A percentile compares a stretch with the other conserved stretches of the same genome.
Evolutionary conservation across 306 rosid species (phyloP).

Genomic region (Astragalus glycyphyllos): DNA sequence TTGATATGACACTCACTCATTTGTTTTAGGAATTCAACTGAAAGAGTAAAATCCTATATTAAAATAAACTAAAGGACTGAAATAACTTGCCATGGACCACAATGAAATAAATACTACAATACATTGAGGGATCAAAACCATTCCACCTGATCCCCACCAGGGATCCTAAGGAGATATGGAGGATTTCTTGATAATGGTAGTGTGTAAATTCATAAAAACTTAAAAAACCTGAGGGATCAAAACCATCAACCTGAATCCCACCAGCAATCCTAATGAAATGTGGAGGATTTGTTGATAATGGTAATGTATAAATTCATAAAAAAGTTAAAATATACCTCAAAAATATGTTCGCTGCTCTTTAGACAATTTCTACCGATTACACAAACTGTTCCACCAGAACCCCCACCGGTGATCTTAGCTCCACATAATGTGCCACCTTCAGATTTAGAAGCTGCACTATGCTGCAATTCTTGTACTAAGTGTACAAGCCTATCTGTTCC

Average conservation of each 20-base stretch:
- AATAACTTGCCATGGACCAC: too few species aligned
- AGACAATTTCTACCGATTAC: constrained; percentile 78
- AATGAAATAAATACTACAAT: too few species aligned
- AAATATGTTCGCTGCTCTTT: constrained; percentile 76
- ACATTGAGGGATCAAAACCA: too few species aligned
- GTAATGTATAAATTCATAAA: background rate
- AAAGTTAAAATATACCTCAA: constrained; percentile 65
- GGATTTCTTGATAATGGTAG: too few species aligned
- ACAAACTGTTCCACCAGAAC: constrained; percentile 94
- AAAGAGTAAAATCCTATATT: background rate
- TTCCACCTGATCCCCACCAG: too few species aligned
- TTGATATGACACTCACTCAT: background rate
- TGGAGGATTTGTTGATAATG: background rate
- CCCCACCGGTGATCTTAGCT: constrained; percentile 97
- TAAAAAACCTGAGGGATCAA: too few species aligned
- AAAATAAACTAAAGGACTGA: too few species aligned
- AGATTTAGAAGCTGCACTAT: constrained; percentile 58
- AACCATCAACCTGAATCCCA: too few species aligned
- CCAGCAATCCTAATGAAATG: background rate
- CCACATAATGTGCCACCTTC: constrained; percentile 78
- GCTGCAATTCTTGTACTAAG: constrained; percentile 85
- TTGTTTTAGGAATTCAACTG: background rate
- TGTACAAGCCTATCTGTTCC: constrained; percentile 92
- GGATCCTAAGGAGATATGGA: too few species aligned
- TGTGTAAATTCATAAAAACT: too few species aligned